A percentile compares a stretch with the other conserved stretches of the same genome.
Evolutionary conservation across 2,329 filamentous ascomycete species (phyloP).

Genomic region (Ilyonectria sp.): DNA sequence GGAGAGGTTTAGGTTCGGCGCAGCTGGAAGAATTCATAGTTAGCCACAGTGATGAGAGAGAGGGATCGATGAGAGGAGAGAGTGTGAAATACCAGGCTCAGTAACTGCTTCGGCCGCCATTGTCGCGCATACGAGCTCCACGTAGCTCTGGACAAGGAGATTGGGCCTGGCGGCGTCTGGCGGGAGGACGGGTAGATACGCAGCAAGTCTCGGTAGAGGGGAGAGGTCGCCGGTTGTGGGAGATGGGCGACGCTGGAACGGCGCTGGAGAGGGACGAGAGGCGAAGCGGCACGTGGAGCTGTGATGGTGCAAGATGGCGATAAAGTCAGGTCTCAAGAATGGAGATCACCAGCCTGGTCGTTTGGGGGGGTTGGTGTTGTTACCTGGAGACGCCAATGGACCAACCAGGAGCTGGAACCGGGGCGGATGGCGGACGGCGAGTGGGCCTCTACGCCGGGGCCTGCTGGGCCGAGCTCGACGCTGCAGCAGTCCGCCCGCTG

Average conservation of each 20-base stretch:
- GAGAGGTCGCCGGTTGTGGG: slow-evolving; percentile 1
- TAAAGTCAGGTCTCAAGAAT: slow-evolving; percentile 32
- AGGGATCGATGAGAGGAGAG: not conserved
- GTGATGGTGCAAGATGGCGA: slow-evolving; percentile 30
- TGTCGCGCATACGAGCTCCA: slow-evolving; percentile 49
- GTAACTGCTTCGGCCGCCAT: slow-evolving; percentile 44
- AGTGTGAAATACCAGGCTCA: slow-evolving; percentile 41
- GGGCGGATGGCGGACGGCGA: slow-evolving; percentile 31
- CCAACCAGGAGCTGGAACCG: slow-evolving; percentile 43
- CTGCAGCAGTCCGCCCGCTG: slow-evolving; percentile 13
- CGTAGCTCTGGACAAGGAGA: slow-evolving; percentile 42
- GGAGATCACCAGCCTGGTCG: slow-evolving; percentile 45
- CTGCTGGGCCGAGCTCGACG: slow-evolving; percentile 18
- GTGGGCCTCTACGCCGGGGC: slow-evolving; percentile 28
- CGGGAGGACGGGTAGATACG: slow-evolving; percentile 27
- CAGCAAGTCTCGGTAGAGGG: slow-evolving; percentile 6
- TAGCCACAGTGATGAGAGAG: slow-evolving; percentile 29
- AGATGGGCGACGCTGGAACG: slow-evolving; percentile 5
- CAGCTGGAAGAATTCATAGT: slow-evolving; percentile 56
- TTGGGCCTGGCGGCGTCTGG: slow-evolving; percentile 33
- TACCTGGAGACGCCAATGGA: slow-evolving; percentile 39
- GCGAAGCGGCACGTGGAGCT: not conserved
- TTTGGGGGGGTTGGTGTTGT: slow-evolving; percentile 47
- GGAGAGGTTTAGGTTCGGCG: slow-evolving; percentile 85
- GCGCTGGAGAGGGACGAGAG: not conserved